phyloP scores from a whole-genome alignment of 495 filamentous ascomycete genomes.

The Massariosphaeria phaeospora region DNA sequence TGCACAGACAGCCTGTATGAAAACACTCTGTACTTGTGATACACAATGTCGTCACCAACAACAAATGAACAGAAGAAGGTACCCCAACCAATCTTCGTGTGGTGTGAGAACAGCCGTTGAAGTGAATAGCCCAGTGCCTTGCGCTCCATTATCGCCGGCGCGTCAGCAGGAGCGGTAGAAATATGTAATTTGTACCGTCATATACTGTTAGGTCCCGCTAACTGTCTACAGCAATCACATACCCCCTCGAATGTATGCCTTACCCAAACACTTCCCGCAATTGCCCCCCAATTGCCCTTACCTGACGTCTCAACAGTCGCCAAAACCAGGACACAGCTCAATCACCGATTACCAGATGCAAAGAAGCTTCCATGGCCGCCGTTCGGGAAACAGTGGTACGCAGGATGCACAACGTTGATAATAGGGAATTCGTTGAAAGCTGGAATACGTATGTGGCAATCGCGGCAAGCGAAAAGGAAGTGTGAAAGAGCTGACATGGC shows the following conservation, averaged over 20 bases:
- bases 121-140: slow-evolving; percentile 69
- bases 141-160: slow-evolving; percentile 82
- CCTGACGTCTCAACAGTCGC: slow-evolving; percentile 55
- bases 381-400: slow-evolving; percentile 94
- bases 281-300: slow-evolving; percentile 20
- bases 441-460: slow-evolving; percentile 82
- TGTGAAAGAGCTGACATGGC: background rate
- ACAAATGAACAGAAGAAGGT: no score
- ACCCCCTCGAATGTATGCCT: slow-evolving; percentile 84
- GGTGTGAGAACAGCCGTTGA: no score
- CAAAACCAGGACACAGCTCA: slow-evolving; percentile 92
- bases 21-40: no score
- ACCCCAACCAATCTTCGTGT: no score
- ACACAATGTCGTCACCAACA: no score
- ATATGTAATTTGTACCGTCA: slow-evolving; percentile 57
- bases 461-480: no score
- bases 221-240: slow-evolving; percentile 72
- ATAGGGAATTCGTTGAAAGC: slow-evolving; percentile 96
- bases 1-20: no score
- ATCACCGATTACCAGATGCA: slow-evolving; percentile 70
- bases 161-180: slow-evolving; percentile 87
- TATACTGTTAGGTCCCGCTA: slow-evolving; percentile 1
- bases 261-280: background rate
- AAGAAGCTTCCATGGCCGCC: slow-evolving; percentile 94
- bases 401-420: slow-evolving; percentile 93